These are phyloP conservation scores for Neolentinus lepideus DNA, from an alignment of 1,284 basidiomycete species.

Conservation along the genomic window DNA sequence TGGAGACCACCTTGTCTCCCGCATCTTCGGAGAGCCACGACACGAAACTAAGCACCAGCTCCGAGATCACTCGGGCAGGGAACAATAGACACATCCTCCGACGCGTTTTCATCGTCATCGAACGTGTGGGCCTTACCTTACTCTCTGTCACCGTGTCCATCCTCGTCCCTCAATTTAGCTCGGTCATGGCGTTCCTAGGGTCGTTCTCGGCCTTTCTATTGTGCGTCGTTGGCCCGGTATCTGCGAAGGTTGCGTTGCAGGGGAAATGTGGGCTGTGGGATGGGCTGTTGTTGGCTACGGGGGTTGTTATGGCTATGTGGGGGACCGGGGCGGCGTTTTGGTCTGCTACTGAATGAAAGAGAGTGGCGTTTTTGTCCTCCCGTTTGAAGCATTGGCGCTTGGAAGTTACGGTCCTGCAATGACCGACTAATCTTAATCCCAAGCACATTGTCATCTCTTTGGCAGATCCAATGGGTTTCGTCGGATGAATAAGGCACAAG, in stretches of 20 bases:
- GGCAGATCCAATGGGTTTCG: no score
- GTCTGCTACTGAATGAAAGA: constrained; percentile 15
- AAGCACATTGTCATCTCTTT: no score
- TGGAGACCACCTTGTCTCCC: constrained; percentile 33
- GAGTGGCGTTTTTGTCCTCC: no score
- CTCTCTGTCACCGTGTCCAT: constrained; percentile 69
- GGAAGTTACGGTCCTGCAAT: no score
- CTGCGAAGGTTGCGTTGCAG: constrained; percentile 52
- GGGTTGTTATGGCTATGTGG: constrained; percentile 64
- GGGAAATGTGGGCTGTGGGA: constrained; percentile 45
- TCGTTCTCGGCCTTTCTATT: constrained; percentile 83
- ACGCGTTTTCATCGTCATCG: constrained; percentile 40
- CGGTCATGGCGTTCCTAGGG: constrained; percentile 88
- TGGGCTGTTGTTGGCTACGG: constrained; percentile 45
- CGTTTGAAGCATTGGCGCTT: no score
- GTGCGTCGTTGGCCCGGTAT: constrained; percentile 76
- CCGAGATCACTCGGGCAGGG: constrained; percentile 7
- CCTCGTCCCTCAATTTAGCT: constrained; percentile 78
- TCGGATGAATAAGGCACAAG: not conserved
- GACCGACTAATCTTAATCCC: no score
- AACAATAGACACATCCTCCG: constrained; percentile 26
- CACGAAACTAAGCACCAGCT: constrained; percentile 21
- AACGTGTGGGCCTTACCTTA: constrained; percentile 55
- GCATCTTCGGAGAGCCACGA: constrained; percentile 32
- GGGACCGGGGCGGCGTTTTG: constrained; percentile 71